These are phyloP conservation scores for Diaporthe caulivora DNA, from an alignment of 2,329 filamentous ascomycete species.

Conservation along the genomic window DNA sequence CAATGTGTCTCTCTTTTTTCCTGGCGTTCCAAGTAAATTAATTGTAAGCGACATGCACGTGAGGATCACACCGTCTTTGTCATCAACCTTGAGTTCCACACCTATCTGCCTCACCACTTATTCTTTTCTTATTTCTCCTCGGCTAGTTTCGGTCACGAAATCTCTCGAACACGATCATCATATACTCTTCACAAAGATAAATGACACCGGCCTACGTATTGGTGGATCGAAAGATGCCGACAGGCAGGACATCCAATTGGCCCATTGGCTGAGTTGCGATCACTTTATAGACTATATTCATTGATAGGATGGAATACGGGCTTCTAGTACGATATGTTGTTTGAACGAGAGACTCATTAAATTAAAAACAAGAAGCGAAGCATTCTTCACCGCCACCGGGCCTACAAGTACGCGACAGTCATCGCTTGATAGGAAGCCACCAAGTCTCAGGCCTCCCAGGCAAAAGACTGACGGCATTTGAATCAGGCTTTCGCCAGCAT, in stretches of 20 bases:
- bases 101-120: too few species aligned
- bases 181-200: too few species aligned
- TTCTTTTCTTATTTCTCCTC: too few species aligned
- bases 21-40: too few species aligned
- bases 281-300: not conserved
- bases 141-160: too few species aligned
- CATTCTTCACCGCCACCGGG: not conserved
- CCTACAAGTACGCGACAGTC: not conserved
- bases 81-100: too few species aligned
- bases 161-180: too few species aligned
- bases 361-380: slow-evolving; percentile 12
- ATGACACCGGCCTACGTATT: not conserved
- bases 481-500: slow-evolving; percentile 45
- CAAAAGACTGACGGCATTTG: not conserved
- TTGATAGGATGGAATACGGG: not conserved
- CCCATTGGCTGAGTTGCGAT: not conserved
- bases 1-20: too few species aligned
- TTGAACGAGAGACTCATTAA: slow-evolving; percentile 9
- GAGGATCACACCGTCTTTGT: too few species aligned
- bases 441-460: not conserved
- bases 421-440: not conserved
- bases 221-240: not conserved
- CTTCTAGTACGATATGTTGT: not conserved
- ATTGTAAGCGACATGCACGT: too few species aligned
- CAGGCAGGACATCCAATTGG: too few species aligned